These are phyloP conservation scores for Colletotrichum chlorophyti DNA, from an alignment of 2,329 filamentous ascomycete species.

Conservation along the genomic window DNA sequence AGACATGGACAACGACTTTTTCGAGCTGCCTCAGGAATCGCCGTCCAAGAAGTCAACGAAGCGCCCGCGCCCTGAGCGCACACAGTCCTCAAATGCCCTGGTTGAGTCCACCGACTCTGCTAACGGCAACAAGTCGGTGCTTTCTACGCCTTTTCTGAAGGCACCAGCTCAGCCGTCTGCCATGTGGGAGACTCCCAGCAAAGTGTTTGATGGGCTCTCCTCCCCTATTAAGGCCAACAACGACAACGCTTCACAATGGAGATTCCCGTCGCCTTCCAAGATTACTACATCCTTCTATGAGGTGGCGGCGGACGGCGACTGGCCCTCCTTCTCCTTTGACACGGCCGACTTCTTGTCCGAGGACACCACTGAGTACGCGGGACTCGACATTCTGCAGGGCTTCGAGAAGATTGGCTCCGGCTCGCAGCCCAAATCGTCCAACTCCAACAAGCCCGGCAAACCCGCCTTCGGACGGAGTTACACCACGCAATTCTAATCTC, in stretches of 20 bases:
- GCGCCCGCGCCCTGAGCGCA: constrained; percentile 68
- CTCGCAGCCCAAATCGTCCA: constrained; percentile 40
- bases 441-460: constrained; percentile 40
- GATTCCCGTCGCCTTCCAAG: constrained; percentile 58
- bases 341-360: constrained; percentile 64
- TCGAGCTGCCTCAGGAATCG: constrained; percentile 57
- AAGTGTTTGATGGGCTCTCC: constrained; percentile 59
- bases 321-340: constrained; percentile 43
- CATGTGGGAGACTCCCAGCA: constrained; percentile 62
- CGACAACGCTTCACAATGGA: constrained; percentile 26
- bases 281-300: constrained; percentile 41
- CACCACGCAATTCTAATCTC: constrained; percentile 43
- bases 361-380: constrained; percentile 62
- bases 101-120: constrained; percentile 63
- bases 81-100: constrained; percentile 67
- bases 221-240: constrained; percentile 60
- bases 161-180: constrained; percentile 47
- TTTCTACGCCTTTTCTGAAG: constrained; percentile 58
- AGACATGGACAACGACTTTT: constrained; percentile 46
- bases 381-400: constrained; percentile 76
- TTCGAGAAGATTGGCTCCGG: constrained; percentile 75
- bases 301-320: constrained; percentile 46
- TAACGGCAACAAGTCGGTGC: constrained; percentile 55
- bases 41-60: constrained; percentile 69
- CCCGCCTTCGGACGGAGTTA: constrained; percentile 45